A percentile compares a stretch with the other conserved stretches of the same genome.
These are phyloP conservation scores for Oehlia diaphana DNA, from an alignment of 192 early-diverging fungal species.

Conservation along the genomic window DNA sequence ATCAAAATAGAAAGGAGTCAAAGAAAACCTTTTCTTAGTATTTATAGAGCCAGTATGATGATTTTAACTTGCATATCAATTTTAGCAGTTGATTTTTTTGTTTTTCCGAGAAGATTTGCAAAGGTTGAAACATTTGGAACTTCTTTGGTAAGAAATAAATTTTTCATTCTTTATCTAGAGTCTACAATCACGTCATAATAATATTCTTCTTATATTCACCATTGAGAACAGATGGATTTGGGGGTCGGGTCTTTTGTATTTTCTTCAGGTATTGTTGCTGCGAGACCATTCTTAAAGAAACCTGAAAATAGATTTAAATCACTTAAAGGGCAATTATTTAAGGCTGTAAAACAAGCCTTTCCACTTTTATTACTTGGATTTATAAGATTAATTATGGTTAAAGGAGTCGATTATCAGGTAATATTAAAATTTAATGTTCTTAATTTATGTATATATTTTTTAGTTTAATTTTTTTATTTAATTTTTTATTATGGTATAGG, in stretches of 20 bases:
- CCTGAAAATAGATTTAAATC: conserved; percentile 37
- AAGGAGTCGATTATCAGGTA: conserved; percentile 86
- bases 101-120: conserved; percentile 86
- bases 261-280: conserved; percentile 82
- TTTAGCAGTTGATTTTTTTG: conserved; percentile 90
- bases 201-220: neutral
- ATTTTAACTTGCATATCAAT: conserved; percentile 82
- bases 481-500: conserved; percentile 37
- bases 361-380: conserved; percentile 77
- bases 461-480: too few species aligned
- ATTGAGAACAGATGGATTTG: conserved; percentile 77
- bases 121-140: conserved; percentile 92
- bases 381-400: conserved; percentile 67
- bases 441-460: too few species aligned
- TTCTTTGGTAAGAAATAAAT: conserved; percentile 62
- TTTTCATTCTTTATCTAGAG: neutral
- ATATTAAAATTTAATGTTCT: neutral
- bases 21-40: conserved; percentile 59
- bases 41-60: conserved; percentile 78
- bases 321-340: conserved; percentile 33
- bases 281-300: conserved; percentile 53
- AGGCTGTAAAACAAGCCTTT: conserved; percentile 55
- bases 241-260: conserved; percentile 95
- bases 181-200: neutral
- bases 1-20: neutral